Percentiles rank a stretch among this genome's conserved stretches.
Evolutionary conservation across 371 early-diverging fungal species (phyloP).

Genomic region (Amoeboradix gromovi): DNA sequence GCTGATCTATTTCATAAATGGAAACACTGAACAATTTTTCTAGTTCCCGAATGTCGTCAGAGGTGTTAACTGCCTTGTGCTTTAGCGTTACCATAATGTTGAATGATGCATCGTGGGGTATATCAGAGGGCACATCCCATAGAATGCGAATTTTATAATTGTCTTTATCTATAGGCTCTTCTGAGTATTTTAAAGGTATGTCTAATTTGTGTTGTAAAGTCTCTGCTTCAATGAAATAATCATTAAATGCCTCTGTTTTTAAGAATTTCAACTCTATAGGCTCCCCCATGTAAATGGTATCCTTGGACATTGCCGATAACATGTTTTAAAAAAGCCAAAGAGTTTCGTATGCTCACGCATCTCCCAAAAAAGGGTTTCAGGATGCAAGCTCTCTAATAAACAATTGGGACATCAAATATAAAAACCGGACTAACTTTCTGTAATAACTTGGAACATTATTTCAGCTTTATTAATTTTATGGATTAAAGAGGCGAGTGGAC

Average conservation of each 20-base stretch:
- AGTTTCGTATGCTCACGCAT: too few relatives aligned
- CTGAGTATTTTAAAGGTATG: not conserved
- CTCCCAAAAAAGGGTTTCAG: too few relatives aligned
- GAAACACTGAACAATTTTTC: not conserved
- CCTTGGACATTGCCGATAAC: not conserved
- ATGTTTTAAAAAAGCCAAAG: not conserved
- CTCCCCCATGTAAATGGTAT: not conserved
- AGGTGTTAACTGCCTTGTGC: not conserved
- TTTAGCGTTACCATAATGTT: not conserved
- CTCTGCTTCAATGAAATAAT: not conserved
- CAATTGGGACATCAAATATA: too few relatives aligned
- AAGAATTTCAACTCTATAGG: not conserved
- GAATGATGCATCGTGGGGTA: not conserved
- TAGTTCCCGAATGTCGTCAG: not conserved
- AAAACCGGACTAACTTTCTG: too few relatives aligned
- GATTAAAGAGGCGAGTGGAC: too few relatives aligned
- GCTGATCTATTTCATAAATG: not conserved
- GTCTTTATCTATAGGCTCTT: not conserved
- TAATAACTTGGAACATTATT: too few relatives aligned
- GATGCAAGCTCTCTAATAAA: too few relatives aligned
- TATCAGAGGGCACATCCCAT: not conserved
- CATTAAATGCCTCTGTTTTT: not conserved
- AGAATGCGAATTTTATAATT: not conserved
- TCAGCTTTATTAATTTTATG: too few relatives aligned
- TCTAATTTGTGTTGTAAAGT: not conserved